Conservation (phyloP, 176 grass and related monocot genomes). For the Secale cereale region DNA sequence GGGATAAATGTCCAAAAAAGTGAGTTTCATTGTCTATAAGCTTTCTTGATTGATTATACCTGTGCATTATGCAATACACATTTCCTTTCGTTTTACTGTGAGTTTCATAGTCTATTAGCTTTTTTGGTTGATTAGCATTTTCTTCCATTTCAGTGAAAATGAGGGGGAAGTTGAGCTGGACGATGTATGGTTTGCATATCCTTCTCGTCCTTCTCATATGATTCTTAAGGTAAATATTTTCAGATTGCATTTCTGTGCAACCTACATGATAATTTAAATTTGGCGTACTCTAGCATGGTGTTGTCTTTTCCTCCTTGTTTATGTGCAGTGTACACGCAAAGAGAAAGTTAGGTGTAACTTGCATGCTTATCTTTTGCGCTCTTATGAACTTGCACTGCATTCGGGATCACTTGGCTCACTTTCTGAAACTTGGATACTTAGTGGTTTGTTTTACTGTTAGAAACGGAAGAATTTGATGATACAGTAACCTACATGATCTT, state of each 20-base stretch:
- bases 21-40: constrained; percentile 36
- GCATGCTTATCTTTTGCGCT: constrained; percentile 2
- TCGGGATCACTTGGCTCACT: not conserved
- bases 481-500: not conserved
- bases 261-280: not conserved
- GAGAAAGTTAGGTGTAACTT: not conserved
- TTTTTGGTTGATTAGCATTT: constrained; percentile 1
- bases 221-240: constrained; percentile 79
- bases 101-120: not conserved
- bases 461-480: not conserved
- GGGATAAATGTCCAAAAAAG: constrained; percentile 65
- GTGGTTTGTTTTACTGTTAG: not conserved
- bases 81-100: constrained; percentile 42
- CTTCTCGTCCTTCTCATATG: constrained; percentile 95
- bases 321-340: not conserved
- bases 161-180: constrained; percentile 86
- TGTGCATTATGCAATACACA: constrained; percentile 1
- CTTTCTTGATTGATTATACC: constrained; percentile 19
- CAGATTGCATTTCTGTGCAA: not conserved
- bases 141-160: constrained; percentile 49
- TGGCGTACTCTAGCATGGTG: not conserved
- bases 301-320: not conserved
- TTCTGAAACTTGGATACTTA: not conserved
- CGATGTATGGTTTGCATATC: constrained; percentile 99
- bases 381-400: not conserved